These are phyloP conservation scores for Cercophora sp. DNA, from an alignment of 495 filamentous ascomycete genomes.

Conservation along the genomic window DNA sequence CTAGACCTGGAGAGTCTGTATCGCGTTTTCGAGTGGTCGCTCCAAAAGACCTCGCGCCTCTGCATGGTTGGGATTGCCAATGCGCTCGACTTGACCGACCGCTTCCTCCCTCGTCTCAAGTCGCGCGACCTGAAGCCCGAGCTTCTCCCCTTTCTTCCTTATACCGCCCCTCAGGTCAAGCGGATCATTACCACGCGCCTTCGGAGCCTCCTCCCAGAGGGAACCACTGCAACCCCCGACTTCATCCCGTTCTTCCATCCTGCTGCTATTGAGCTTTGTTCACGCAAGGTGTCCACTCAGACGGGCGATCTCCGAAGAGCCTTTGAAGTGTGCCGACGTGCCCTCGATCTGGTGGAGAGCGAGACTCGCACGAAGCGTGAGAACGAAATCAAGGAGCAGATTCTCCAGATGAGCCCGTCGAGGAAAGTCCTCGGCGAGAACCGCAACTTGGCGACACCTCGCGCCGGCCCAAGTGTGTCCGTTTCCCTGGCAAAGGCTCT, in stretches of 20 bases:
- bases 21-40: conserved; percentile 88
- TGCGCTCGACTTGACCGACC: conserved; percentile 90
- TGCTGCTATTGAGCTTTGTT: conserved; percentile 84
- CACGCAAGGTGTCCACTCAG: conserved; percentile 89
- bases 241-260: conserved; percentile 88
- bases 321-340: conserved; percentile 87
- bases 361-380: conserved; percentile 69
- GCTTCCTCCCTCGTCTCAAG: conserved; percentile 90
- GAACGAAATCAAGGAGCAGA: conserved; percentile 46
- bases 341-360: conserved; percentile 82
- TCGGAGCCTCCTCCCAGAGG: conserved; percentile 59
- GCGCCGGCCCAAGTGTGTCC: conserved; percentile 26
- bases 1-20: conserved; percentile 84
- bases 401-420: conserved; percentile 44
- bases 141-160: conserved; percentile 88
- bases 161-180: conserved; percentile 84
- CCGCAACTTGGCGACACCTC: conserved; percentile 35
- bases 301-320: conserved; percentile 93
- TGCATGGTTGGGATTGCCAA: conserved; percentile 92
- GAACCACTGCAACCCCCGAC: conserved; percentile 39
- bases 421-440: conserved; percentile 42
- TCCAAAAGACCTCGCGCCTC: conserved; percentile 71
- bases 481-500: conserved; percentile 46
- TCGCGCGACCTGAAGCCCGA: conserved; percentile 84
- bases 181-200: conserved; percentile 81